phyloP scores from a whole-genome alignment of 2,329 filamentous ascomycete genomes.

The Scytalidium lignicola region DNA sequence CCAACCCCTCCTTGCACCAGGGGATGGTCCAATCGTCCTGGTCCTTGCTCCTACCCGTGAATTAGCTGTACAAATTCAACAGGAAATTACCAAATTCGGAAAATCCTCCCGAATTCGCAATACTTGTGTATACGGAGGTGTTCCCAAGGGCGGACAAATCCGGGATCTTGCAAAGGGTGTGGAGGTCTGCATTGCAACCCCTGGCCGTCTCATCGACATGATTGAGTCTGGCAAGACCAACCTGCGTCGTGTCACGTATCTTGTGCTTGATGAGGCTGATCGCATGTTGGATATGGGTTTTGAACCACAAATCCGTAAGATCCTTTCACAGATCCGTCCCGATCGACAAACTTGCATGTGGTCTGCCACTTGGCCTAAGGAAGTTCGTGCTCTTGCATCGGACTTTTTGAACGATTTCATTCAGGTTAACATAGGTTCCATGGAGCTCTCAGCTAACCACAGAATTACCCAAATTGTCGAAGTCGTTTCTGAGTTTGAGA shows the following conservation, averaged over 20 bases:
- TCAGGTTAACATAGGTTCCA: conserved; percentile 96
- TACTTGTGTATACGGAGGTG: conserved; percentile 98
- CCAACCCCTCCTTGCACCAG: conserved; percentile 89
- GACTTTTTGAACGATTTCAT: conserved; percentile 96
- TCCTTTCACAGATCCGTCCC: conserved; percentile 93
- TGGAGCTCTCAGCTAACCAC: conserved; percentile 95
- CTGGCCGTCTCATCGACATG: conserved; percentile 97
- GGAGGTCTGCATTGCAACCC: conserved; percentile 97
- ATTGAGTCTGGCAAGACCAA: conserved; percentile 97
- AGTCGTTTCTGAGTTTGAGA: conserved; percentile 93
- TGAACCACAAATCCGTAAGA: conserved; percentile 98
- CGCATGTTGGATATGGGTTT: conserved; percentile 99
- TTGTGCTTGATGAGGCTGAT: conserved; percentile 97
- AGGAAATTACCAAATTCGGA: conserved; percentile 98
- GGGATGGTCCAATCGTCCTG: conserved; percentile 93
- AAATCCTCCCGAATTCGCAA: conserved; percentile 97
- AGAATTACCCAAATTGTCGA: conserved; percentile 97
- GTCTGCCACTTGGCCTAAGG: conserved; percentile 99
- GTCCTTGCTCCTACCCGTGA: conserved; percentile 96
- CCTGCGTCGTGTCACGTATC: conserved; percentile 93
- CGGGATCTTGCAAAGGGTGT: conserved; percentile 91
- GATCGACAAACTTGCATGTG: conserved; percentile 99
- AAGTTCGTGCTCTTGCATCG: conserved; percentile 84
- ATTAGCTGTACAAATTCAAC: conserved; percentile 95
- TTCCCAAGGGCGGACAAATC: conserved; percentile 95